Evolutionary conservation across 441 rosid species (phyloP).

Genomic region (Gossypium lobatum): DNA sequence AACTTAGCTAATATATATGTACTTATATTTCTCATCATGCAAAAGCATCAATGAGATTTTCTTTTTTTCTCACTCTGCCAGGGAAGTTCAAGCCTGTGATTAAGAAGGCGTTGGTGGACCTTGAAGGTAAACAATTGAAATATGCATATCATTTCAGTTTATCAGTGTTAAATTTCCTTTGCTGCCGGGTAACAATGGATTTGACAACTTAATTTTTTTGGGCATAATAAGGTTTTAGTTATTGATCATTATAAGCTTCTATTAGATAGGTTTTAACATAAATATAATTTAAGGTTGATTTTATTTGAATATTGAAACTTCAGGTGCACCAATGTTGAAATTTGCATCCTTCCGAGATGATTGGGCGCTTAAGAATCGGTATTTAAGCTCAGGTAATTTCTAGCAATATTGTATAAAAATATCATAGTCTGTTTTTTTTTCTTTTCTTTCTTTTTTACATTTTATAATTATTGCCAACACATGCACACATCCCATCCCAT

Average conservation of each 20-base stretch:
- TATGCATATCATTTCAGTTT: not conserved
- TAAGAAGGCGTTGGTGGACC: slow-evolving; percentile 99
- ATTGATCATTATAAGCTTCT: not conserved
- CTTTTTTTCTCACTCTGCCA: slow-evolving; percentile 14
- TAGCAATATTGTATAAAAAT: not conserved
- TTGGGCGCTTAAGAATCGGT: slow-evolving; percentile 82
- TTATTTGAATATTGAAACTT: slow-evolving; percentile 12
- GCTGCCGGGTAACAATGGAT: not conserved
- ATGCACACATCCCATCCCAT: no score
- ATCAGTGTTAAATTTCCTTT: not conserved
- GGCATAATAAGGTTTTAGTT: not conserved
- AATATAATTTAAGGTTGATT: not conserved
- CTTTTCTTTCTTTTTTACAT: no score
- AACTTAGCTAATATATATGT: not conserved
- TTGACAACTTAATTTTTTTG: not conserved
- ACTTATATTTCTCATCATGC: not conserved
- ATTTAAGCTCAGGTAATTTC: slow-evolving; percentile 72
- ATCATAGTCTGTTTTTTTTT: no score
- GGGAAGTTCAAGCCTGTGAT: slow-evolving; percentile 95
- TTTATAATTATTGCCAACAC: no score
- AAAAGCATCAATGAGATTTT: not conserved
- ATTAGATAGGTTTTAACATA: not conserved
- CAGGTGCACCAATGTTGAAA: slow-evolving; percentile 89
- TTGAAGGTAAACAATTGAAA: slow-evolving; percentile 47
- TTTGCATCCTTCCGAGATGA: slow-evolving; percentile 66